A percentile compares a stretch with the other conserved stretches of the same genome.
phyloP scores from a whole-genome alignment of 2,329 filamentous ascomycete genomes.

The Fusarium brachygibbosum region DNA sequence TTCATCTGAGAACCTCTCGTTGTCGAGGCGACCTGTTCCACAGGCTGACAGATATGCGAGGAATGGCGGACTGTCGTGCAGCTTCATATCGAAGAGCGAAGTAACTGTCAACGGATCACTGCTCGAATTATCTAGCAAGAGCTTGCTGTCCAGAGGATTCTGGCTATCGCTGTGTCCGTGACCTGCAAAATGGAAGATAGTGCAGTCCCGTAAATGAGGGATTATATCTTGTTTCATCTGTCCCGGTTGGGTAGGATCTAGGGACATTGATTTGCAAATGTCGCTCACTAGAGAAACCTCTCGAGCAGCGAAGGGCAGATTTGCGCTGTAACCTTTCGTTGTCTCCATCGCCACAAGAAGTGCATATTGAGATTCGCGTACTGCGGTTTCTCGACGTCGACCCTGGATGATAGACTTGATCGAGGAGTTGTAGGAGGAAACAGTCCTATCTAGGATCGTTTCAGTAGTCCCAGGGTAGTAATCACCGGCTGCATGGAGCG shows the following conservation, averaged over 20 bases:
- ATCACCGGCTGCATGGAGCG: conserved; percentile 1
- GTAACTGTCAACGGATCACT: neutral
- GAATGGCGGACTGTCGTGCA: neutral
- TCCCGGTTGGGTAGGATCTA: neutral
- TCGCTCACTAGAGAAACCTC: neutral
- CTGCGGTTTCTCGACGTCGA: neutral
- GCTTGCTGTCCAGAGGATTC: neutral
- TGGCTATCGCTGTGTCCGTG: neutral
- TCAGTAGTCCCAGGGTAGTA: neutral
- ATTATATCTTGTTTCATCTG: neutral
- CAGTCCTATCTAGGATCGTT: neutral
- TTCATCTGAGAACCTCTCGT: conserved; percentile 1
- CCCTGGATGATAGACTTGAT: neutral
- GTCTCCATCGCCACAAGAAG: neutral
- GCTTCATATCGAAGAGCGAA: neutral
- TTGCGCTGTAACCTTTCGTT: neutral
- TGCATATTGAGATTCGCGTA: neutral
- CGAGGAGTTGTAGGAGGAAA: conserved; percentile 3
- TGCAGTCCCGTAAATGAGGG: neutral
- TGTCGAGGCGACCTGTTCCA: neutral
- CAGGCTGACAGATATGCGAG: conserved; percentile 7
- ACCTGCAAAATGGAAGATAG: conserved; percentile 11
- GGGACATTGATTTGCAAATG: neutral
- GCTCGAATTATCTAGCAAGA: rapidly evolving
- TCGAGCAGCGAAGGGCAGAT: neutral